Percentiles rank a stretch among this genome's conserved stretches.
These are phyloP conservation scores for Daldinia eschscholtzii DNA, from an alignment of 2,329 filamentous ascomycete species.

Conservation along the genomic window DNA sequence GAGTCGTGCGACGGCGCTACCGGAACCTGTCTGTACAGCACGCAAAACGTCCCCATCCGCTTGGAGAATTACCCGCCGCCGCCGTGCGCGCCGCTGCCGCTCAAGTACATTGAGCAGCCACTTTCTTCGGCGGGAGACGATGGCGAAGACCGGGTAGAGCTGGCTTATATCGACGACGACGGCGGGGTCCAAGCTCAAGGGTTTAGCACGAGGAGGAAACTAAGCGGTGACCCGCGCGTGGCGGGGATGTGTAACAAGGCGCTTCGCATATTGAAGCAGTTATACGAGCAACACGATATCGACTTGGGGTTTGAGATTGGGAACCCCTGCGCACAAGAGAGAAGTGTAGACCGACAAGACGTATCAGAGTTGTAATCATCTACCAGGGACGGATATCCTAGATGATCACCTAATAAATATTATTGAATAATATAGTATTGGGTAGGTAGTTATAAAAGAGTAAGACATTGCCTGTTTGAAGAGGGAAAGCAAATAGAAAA, in stretches of 20 bases:
- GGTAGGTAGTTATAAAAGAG: no score
- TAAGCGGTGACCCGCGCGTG: neutral
- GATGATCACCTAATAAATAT: no score
- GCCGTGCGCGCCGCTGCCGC: neutral
- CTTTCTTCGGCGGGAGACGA: neutral
- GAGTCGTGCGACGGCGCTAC: slow-evolving; percentile 14
- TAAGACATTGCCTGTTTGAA: no score
- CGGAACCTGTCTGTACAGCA: slow-evolving; percentile 12
- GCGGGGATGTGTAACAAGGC: slow-evolving; percentile 9
- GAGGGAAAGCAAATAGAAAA: no score
- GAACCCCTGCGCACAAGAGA: slow-evolving; percentile 14
- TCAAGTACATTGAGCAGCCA: neutral
- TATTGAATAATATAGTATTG: no score
- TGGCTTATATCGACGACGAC: neutral
- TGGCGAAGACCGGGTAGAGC: neutral
- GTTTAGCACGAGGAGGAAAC: neutral
- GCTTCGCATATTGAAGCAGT: slow-evolving; percentile 21
- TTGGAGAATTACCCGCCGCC: neutral
- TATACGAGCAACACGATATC: slow-evolving; percentile 20
- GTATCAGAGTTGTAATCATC: neutral
- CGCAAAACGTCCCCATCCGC: slow-evolving; percentile 6
- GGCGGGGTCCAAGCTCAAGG: slow-evolving; percentile 3
- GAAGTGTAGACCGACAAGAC: neutral
- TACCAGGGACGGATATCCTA: neutral
- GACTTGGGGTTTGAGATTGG: slow-evolving; percentile 24